Base-by-base conservation (phyloP, 768 basidiomycete genomes). In the Inosperma sp. region DNA sequence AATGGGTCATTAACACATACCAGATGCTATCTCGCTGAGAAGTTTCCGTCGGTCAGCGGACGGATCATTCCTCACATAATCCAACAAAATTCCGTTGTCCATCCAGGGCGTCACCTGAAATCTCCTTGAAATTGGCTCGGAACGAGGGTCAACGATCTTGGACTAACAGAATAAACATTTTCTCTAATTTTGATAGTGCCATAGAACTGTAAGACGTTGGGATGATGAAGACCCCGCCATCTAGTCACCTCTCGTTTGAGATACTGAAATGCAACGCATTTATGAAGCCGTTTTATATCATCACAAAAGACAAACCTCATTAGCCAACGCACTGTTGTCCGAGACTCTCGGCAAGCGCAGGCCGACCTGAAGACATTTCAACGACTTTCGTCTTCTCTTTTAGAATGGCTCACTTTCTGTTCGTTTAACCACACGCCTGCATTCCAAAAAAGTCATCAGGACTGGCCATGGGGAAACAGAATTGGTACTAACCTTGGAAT, bases 81-180 rank as follows among this genome's bases (percentile, higher is more conserved):
- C 52, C 14, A 71, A 55, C 2, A 68, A 66, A 16, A 72, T 72
- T 10, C 73, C 71, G 47, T 76, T 68, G 19, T 69, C 64, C 70
- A 76, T 74, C 70, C 70, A 75, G 3, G 76, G 74, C 33, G 70
- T 72, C 48, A 77, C 74, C 72, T 76, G 45, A 22, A 44, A 48
- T n/a, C 12, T 41, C 53, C 8, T 23, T 42, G 35, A 30, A 16
- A 34, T n/a, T 41, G 39, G 49, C 27, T 10, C 27, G 36, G 2
- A 33, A 19, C 30, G 50, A 36, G 7, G 44, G 35, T 21, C 23
- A 26, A 14, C 7, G 48, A 36, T n/a, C n/a, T n/a, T n/a, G n/a
- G n/a, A 57, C 62, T 16, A 51, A 73, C 72, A 14, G 65, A 63
- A 55, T 66, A 72, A 7, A 71, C 34, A 16, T 69, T 59, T 17